Evolutionary conservation across 1,284 basidiomycete genomes (phyloP).

Genomic region (Inonotus obliquus): DNA sequence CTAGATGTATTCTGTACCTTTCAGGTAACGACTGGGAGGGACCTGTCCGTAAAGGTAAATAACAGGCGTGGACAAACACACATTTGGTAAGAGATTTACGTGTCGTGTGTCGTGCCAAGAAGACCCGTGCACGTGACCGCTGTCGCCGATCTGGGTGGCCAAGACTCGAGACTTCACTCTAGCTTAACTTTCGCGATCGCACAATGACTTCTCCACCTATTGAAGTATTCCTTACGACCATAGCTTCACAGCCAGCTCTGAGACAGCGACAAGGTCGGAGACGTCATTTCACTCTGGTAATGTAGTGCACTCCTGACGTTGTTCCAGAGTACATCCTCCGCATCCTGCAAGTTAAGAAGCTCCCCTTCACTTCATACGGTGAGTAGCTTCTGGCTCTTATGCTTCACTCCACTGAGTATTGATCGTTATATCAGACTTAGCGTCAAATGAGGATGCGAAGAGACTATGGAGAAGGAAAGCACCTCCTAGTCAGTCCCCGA

Average conservation of each 20-base stretch:
- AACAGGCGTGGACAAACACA: no score
- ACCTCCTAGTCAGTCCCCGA: slow-evolving; percentile 47
- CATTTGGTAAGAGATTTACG: no score
- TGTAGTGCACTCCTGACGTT: neutral
- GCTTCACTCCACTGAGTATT: neutral
- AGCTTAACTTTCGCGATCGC: no score
- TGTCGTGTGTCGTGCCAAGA: no score
- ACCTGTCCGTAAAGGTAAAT: no score
- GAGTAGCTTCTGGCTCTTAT: neutral
- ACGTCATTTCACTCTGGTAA: neutral
- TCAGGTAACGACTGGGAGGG: no score
- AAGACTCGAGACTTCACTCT: no score
- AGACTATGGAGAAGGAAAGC: slow-evolving; percentile 74
- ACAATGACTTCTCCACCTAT: slow-evolving; percentile 75
- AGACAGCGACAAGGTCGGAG: slow-evolving; percentile 63
- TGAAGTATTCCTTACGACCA: slow-evolving; percentile 78
- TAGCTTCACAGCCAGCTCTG: slow-evolving; percentile 70
- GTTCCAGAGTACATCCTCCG: slow-evolving; percentile 64
- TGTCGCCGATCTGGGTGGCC: no score
- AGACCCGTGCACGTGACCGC: no score
- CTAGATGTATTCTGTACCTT: no score
- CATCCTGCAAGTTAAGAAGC: slow-evolving; percentile 77
- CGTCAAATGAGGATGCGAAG: slow-evolving; percentile 77
- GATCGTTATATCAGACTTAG: slow-evolving; percentile 47
- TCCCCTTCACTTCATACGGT: slow-evolving; percentile 64